Evolutionary conservation across 2,329 filamentous ascomycete species (phyloP), one percentile per base, ranked within the genome.

Genomic region (Talaromyces albobiverticillius): DNA sequence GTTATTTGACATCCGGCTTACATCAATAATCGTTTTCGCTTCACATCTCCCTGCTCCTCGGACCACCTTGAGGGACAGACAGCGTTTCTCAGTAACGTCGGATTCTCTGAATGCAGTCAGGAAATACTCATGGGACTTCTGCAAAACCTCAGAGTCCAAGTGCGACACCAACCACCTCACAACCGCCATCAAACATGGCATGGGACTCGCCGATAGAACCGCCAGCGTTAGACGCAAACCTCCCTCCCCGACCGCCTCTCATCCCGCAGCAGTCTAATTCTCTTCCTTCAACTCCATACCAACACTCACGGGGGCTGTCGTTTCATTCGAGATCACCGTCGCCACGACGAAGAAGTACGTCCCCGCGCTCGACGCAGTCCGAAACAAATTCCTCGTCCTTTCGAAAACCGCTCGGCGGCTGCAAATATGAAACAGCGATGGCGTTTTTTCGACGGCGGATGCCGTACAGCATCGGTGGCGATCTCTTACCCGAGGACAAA

Each of bases 281-380:
- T 8, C 89, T 96, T 46, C 93, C 93, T 1, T 95, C 93, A 1
- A 97, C 93, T 3, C 94, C 93, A 8, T 89, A 93, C 66, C 92
- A 96, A 70, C 88, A 89, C 72, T 84, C 91, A 60, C 85, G 90
- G 56, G 87, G 92, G 64, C 88, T 94, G 65, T 88, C 88, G 2
- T 89, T 88, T 64, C 84, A 85, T 67, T 94, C 91, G 46, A 83
- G 83, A 65, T 86, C 85, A 29, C 92, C 90, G 9, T 96, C 92
- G 14, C 92, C 93, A 34, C 88, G 83, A 62, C 84, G 78, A 52
- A 76, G 86, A 50, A 90, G 86, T 70, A 89, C 92, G 62, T 96
- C 93, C 13, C 94, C 93, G 36, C 86, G 89, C 56, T 96, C 93
- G 3, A 89, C 89, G 16, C 92, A 93, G 64, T 95, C 91, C 45